Base-by-base conservation (phyloP, 2,329 filamentous ascomycete species). In the Cryphonectria radicalis region DNA sequence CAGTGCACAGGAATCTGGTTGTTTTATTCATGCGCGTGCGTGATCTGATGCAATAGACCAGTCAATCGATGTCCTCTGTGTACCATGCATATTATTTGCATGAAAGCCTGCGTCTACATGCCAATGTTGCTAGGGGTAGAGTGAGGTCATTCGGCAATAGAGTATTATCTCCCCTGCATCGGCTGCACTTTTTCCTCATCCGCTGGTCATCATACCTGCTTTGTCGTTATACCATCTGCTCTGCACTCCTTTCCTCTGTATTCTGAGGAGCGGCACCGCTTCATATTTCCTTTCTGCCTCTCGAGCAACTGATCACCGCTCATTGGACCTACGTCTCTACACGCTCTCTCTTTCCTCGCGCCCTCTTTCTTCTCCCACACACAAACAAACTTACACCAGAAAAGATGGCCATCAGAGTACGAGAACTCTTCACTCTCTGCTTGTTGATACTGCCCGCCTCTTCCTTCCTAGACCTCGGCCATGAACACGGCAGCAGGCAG, bases 401-500 rank as follows among this genome's bases (percentile, higher is more conserved):
- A 17, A 63, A 32, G 4, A 60, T 68, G 53, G 62, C 53, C 25
- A 40, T 70, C 60, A 46, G 42, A 5, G n/a, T 42, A 43, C 32
- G 37, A 5, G 25, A 37, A 17, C 50, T 72, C 35, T 25, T 70
- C 28, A 46, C 62, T 17, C 19, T 73, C 17, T 37, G 35, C 28
- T 22, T 70, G 28, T 32, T 70, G 25, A 46, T 40, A n/a, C 19
- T 59, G 1, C 63, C 46, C 6, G 63, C 59, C 43, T 65, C 73
- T 66, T 67, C 71, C 67, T 62, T 72, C 62, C 68, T 55, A 32
- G 37, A 70, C 37, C 14, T 50, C 22, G 28, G 11, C 22, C 43
- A 67, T 28, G 68, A 74, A n/a, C 63, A 77, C 72, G 74, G 72
- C 71, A 50, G 69, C 65, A 67, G 72, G 35, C 72, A 76, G 19